Evolutionary conservation across 495 filamentous ascomycete genomes (phyloP), one percentile per base, ranked within the genome.

Genomic region (Jackrogersella multiformis): DNA sequence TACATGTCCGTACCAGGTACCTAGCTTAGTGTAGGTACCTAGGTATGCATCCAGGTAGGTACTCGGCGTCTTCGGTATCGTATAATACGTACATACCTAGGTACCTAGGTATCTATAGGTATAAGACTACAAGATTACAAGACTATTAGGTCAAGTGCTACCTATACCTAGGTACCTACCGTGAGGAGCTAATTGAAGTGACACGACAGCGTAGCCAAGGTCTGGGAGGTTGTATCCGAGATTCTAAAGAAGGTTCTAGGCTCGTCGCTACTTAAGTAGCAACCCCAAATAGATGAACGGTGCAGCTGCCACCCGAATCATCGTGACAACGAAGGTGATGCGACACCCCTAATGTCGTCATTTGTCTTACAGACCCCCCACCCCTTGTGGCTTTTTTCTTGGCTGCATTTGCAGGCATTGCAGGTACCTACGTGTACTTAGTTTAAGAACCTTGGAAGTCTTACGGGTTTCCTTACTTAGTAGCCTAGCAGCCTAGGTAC

Each of bases 261-360:
- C 66, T 30, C 66, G 48, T 61, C 48, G n/a, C 46, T 64, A n/a
- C n/a, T n/a, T n/a, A n/a, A n/a, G n/a, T n/a, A 64, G 42, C 30
- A 41, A 23, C 60, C 51, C 66, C 66, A 34, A 64, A 61, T 69
- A 64, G 56, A 69, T 69, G 66, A 61, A 70, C 36, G 48, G 23
- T 65, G 61, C 67, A 65, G 56, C 61, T 65, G 52, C 55, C 61
- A 69, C 28, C 60, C 66, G 61, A 69, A 69, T 69, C 66, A 69
- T 64, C 24, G 55, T 36, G 66, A 64, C 41, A 54, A 52, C 48
- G 59, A 59, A 35, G 53, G 44, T 32, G 48, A 68, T 68, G 51
- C 61, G 42, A 58, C 56, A 51, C 39, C 54, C 45, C 45, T 61
- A 65, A 70, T 70, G 67, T 70, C 67, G 67, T 70, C 67, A 70